Percentiles rank a stretch among this genome's conserved stretches.
Conservation (phyloP, 163 green algal species). For the Chlorella variabilis region DNA sequence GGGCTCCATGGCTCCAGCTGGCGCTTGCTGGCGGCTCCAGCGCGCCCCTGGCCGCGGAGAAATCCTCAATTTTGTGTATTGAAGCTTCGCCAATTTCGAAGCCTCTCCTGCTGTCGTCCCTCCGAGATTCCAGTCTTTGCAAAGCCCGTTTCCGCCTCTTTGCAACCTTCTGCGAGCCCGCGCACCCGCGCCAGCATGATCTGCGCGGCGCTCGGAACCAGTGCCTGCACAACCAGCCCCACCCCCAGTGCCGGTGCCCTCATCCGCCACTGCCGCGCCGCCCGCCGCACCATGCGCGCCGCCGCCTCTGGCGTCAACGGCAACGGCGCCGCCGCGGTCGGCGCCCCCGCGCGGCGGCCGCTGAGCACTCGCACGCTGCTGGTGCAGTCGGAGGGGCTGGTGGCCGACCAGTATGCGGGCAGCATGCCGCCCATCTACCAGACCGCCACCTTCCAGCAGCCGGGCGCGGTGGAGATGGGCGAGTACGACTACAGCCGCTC, state of each 20-base stretch:
- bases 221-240: not conserved
- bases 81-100: no score
- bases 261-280: not conserved
- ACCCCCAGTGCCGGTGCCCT: not conserved
- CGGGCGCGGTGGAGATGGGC: conserved; percentile 74
- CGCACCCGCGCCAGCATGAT: not conserved
- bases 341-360: not conserved
- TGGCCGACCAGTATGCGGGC: conserved; percentile 34
- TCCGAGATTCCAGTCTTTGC: no score
- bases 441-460: conserved; percentile 95
- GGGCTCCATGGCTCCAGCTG: no score
- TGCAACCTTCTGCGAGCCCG: no score
- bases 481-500: conserved; percentile 97
- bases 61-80: no score
- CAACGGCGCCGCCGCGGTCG: conserved; percentile 3
- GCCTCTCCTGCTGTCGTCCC: no score
- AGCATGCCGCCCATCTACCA: conserved; percentile 76
- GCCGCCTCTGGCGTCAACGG: not conserved
- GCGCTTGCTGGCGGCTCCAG: no score
- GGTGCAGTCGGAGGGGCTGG: conserved; percentile 31
- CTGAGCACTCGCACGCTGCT: conserved; percentile 32
- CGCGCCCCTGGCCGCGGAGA: no score
- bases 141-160: no score
- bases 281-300: not conserved
- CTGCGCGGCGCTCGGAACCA: not conserved